Evolutionary conservation across 1,284 basidiomycete genomes (phyloP), one percentile per base, ranked within the genome.

Genomic region (Coniferiporia sulphurascens): DNA sequence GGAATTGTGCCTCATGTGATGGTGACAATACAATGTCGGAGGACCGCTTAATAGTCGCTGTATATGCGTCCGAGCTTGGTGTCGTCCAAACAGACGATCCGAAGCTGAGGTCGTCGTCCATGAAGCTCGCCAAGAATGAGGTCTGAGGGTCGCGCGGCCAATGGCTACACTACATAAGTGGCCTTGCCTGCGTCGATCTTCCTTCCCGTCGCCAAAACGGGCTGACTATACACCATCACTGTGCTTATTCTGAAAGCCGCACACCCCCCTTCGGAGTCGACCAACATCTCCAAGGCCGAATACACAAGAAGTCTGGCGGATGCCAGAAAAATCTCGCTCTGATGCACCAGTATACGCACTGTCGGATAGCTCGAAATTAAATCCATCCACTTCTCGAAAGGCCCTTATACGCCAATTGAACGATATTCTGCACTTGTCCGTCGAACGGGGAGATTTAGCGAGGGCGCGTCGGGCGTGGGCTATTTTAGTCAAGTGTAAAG

Each of bases 401-500:
- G 73, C 84, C 2, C 90, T 91, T 68, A 78, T 93, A 48, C 80
- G 85, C 32, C 83, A 87, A 13, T 74, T 92, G 3, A 84, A 83
- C 67, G 90, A 93, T 70, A 68, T 92, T 12, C 73, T 95, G 13
- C 84, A 93, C 56, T 73, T 91, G 45, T 87, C 80, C 65, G 74
- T 95, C 43, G 86, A 91, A 54, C 80, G 84, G 12, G 76, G 80
- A 43, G 89, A 95, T 69, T 70, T 84, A 53, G 68, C 70, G 36
- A 79, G 89, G 43, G 93, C 92, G 15, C 79, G 75, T 52, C 78
- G 83, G 62, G 89, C 89, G 8, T 96, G 91, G 90, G 75, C 80
- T 34, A 88, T 95, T 59, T 80, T 95, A 43, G 80, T 84, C n/a
- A 80, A 86, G 63, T 95, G 93, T 70, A 87, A 87, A 65, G 93